phyloP scores from a whole-genome alignment of 371 early-diverging fungal species.

The Ordospora pajunii region DNA sequence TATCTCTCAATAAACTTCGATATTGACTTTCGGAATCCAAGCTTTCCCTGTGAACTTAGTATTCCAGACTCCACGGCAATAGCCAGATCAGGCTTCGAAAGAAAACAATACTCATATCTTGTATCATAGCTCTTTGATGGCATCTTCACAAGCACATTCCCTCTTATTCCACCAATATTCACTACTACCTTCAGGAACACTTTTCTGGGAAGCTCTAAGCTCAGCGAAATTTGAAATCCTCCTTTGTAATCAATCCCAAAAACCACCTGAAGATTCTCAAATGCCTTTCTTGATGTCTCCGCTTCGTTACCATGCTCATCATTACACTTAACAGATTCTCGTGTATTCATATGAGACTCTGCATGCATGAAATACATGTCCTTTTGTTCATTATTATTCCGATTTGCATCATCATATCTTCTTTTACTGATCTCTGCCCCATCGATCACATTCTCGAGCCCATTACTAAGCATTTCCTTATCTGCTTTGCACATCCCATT shows the following conservation, averaged over 20 bases:
- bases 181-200: slow-evolving; percentile 38
- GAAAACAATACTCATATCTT: slow-evolving; percentile 55
- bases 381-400: neutral
- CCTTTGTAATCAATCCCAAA: slow-evolving; percentile 45
- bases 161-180: slow-evolving; percentile 44
- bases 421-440: no score
- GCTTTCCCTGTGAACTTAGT: slow-evolving; percentile 33
- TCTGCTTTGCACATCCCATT: neutral
- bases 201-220: slow-evolving; percentile 50
- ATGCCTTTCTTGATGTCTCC: slow-evolving; percentile 7
- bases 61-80: slow-evolving; percentile 50
- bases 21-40: slow-evolving; percentile 44
- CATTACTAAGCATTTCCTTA: neutral
- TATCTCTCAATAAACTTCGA: slow-evolving; percentile 44
- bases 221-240: slow-evolving; percentile 39
- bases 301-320: neutral
- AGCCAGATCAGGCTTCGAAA: slow-evolving; percentile 48
- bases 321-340: no score
- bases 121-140: slow-evolving; percentile 57
- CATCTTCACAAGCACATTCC: slow-evolving; percentile 49
- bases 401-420: neutral
- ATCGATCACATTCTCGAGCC: neutral
- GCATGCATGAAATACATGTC: neutral
- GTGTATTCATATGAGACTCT: neutral
- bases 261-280: slow-evolving; percentile 45